Conservation (phyloP, 371 early-diverging fungal species). For the Actinomortierella wolfii region DNA sequence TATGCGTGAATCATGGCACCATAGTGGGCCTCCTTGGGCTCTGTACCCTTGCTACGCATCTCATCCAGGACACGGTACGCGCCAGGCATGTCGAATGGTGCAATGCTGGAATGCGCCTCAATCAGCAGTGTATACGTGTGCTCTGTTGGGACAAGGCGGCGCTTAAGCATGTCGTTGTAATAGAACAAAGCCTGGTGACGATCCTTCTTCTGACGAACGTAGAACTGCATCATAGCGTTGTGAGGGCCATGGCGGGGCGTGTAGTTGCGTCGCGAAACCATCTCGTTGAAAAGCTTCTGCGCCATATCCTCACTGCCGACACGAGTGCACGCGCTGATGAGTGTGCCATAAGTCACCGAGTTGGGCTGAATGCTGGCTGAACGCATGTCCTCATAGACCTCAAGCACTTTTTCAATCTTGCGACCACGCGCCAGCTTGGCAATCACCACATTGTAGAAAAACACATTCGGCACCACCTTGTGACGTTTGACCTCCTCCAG, state of each 20-base stretch:
- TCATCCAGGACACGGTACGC: conserved; percentile 58
- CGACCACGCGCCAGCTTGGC: conserved; percentile 64
- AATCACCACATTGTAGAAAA: conserved; percentile 66
- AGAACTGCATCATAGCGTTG: conserved; percentile 69
- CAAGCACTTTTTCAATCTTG: conserved; percentile 56
- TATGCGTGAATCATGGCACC: conserved; percentile 64
- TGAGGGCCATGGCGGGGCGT: conserved; percentile 63
- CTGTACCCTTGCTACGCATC: conserved; percentile 53
- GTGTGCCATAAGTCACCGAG: conserved; percentile 62
- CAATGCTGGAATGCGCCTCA: conserved; percentile 63
- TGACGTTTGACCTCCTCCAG: conserved; percentile 59
- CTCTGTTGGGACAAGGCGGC: conserved; percentile 53
- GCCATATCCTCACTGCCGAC: conserved; percentile 58
- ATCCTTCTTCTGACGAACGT: conserved; percentile 59
- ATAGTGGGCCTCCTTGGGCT: conserved; percentile 57
- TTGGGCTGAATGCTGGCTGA: conserved; percentile 52
- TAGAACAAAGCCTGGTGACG: conserved; percentile 60
- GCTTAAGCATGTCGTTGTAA: conserved; percentile 50
- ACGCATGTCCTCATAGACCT: conserved; percentile 62
- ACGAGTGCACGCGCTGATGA: conserved; percentile 65
- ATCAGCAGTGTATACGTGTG: conserved; percentile 65
- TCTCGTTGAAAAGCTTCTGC: conserved; percentile 54
- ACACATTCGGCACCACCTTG: conserved; percentile 61
- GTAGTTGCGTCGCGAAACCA: conserved; percentile 53
- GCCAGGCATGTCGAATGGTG: conserved; percentile 62